Evolutionary conservation across 495 filamentous ascomycete species (phyloP).

Genomic region (Eremomyces bilateralis): DNA sequence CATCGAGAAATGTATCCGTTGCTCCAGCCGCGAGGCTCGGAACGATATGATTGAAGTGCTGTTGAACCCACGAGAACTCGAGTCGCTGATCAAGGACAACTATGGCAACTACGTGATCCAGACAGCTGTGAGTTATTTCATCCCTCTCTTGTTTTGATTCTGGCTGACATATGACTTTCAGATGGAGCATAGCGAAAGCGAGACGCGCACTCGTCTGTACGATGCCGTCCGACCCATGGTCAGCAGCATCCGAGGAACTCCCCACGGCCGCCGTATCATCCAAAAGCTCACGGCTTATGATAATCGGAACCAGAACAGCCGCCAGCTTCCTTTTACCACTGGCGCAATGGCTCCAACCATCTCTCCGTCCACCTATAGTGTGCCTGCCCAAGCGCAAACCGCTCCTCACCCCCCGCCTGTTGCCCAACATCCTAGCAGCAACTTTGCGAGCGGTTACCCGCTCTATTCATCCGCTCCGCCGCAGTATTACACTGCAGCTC

Average conservation of each 20-base stretch:
- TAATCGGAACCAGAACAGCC: not conserved
- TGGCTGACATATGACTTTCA: slow-evolving; percentile 1
- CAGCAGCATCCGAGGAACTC: not conserved
- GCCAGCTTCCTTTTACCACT: not conserved
- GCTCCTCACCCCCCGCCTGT: too few relatives aligned
- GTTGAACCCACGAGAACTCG: slow-evolving; percentile 48
- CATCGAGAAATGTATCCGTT: slow-evolving; percentile 90
- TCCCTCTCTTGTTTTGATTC: not conserved
- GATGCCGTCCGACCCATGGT: not conserved
- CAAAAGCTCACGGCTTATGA: not conserved
- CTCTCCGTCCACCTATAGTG: too few relatives aligned
- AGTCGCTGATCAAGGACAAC: slow-evolving; percentile 67
- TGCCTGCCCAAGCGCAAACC: too few relatives aligned
- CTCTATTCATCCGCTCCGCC: too few relatives aligned
- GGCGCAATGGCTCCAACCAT: not conserved
- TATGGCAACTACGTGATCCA: slow-evolving; percentile 97
- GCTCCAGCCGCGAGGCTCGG: slow-evolving; percentile 42
- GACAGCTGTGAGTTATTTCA: slow-evolving; percentile 33
- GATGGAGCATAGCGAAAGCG: slow-evolving; percentile 56
- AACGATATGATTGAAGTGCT: slow-evolving; percentile 73
- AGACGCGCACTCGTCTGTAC: slow-evolving; percentile 32
- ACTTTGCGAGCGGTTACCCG: too few relatives aligned
- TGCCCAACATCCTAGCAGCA: too few relatives aligned
- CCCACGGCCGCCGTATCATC: slow-evolving; percentile 1
- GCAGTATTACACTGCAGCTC: too few relatives aligned